Conservation (phyloP, 164 flowering plant species). For the Kalanchoe fedtschenkoi region DNA sequence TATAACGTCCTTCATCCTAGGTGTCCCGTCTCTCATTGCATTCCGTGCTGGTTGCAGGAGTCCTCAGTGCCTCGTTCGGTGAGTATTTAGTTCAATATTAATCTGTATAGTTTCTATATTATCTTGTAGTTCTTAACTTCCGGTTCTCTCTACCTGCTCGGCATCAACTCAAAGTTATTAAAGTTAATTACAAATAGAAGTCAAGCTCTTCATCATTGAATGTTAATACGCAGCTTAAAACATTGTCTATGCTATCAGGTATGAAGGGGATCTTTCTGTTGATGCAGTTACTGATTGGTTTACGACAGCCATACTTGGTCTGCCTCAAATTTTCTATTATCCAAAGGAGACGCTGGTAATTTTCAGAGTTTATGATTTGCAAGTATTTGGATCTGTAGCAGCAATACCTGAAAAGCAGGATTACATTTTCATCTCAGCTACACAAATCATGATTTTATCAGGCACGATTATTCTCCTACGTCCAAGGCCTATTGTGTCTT, state of each 20-base stretch:
- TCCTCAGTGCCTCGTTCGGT: conserved; percentile 68
- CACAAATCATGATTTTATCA: not conserved
- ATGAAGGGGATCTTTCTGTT: conserved; percentile 62
- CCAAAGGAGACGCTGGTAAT: conserved; percentile 87
- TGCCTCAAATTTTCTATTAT: conserved; percentile 79
- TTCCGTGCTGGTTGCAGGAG: conserved; percentile 60
- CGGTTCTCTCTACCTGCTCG: too few species aligned
- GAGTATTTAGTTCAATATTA: conserved; percentile 13
- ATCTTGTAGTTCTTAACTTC: not conserved
- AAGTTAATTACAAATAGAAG: not conserved
- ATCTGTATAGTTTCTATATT: not conserved
- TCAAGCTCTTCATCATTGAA: not conserved
- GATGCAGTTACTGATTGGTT: conserved; percentile 89
- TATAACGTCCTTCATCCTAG: conserved; percentile 22
- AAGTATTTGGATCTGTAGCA: not conserved
- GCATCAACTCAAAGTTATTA: not conserved
- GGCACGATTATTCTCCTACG: not conserved
- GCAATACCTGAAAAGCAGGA: not conserved
- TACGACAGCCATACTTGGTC: conserved; percentile 49
- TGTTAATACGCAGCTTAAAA: not conserved
- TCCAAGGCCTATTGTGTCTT: not conserved
- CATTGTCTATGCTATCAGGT: conserved; percentile 35
- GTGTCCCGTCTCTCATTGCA: conserved; percentile 72
- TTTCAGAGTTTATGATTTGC: conserved; percentile 3
- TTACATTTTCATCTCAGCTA: too few species aligned